Evolutionary conservation across 441 rosid species (phyloP), one percentile per base, ranked within the genome.

Genomic region (Adansonia grandidieri): DNA sequence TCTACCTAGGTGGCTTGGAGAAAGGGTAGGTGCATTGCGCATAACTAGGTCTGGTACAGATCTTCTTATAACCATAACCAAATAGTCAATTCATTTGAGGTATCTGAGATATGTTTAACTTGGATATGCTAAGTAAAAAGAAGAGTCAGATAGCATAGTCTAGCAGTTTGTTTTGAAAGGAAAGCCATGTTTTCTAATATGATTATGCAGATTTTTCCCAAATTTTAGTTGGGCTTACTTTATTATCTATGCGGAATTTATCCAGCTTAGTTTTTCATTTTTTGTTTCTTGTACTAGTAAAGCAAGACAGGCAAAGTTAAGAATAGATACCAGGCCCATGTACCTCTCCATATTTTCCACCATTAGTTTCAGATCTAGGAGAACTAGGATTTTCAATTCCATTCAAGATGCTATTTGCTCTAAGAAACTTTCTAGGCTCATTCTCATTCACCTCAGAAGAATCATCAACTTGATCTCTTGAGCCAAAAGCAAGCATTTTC

Each of bases 261-360:
- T 37, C 5, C n/a, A 71, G 61, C 74, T 71, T 57, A 57, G 19
- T 7, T 74, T 74, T 63, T 63, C 17, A 53, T 42, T 6, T 24
- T 40, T 32, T 48, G 58, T 64, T 75, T 37, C 47, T 51, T 63
- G 60, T 17, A 60, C 57, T 19, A 40, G 76, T 61, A 53, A 53
- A 51, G 67, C 44, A 62, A 14, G 75, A 50, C 22, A 11, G 37
- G n/a, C 5, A 0, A 61, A 56, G 20, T 78, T 78, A 48, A 56
- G 2, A 73, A 48, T 40, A 71, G 51, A 57, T 45, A 45, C 7
- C 11, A 32, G 69, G 70, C 48, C 62, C 77, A 79, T 89, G 79
- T 86, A 94, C 98, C 91, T 86, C 84, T 62, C 56, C 77, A 77
- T 71, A 60, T 37, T 78, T 86, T 77, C 75, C 87, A 83, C 75